Evolutionary conservation across 176 grass and related monocot genomes (phyloP), one percentile per base, ranked within the genome.

Genomic region (Carex scoparia): DNA sequence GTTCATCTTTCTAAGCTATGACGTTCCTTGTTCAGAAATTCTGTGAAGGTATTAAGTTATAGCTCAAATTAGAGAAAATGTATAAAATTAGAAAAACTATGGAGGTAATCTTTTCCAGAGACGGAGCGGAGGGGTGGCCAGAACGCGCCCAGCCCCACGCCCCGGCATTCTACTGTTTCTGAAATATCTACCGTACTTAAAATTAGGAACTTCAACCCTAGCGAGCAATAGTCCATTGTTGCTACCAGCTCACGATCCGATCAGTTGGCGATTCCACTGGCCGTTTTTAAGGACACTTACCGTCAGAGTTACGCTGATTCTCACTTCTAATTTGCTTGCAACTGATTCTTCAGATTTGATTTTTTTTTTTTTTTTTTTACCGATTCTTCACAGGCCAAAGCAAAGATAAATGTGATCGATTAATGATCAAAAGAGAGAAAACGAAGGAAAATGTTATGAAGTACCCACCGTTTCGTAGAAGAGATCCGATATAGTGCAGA

Each of bases 1-100:
- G 89, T 92, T 95, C 96, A 98, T 98, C 7, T 86, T 84, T 15
- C 32, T 46, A 13, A 0, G 5, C 14, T 58, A 79, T 18, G 49
- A 58, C 30, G 53, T 58, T 79, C 28, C 74, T 79, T 48, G 37
- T 68, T 51, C 4, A 27, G 51, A 33, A 79, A 56, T 56, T 15
- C 49, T 15, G 74, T 8, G 13, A 57, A 58, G 53, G 51, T 79
- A 8, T 58, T 32, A 16, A 35, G 51, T 57, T 79, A 58, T 79
- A 79, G 10, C 53, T 72, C 5, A 78, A 75, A 57, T 79, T 33
- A 58, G 27, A 58, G 53, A 78, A 1, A 56, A 58, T 4, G 7
- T 72, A 48, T 46, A 72, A 46, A 72, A 72, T 72, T 72, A 72
- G 69, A 72, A 72, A 71, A 46, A 48, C n/a, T 44, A 64, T 71